Base-by-base conservation (phyloP, 495 filamentous ascomycete species). In the Lophium mytilinum region DNA sequence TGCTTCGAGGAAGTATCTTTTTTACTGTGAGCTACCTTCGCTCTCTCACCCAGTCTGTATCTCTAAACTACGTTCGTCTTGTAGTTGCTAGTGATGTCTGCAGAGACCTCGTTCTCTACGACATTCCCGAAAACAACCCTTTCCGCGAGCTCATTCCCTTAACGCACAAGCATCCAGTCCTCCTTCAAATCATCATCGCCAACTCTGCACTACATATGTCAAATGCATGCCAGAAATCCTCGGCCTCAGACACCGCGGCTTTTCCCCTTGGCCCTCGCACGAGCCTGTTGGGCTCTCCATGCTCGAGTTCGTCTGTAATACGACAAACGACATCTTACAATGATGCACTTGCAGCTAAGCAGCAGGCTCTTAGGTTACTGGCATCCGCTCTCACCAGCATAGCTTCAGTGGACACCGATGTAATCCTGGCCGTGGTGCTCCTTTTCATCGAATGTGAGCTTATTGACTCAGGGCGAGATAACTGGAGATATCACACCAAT, bases 151-250 rank as follows among this genome's bases (percentile, higher is more conserved):
- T 64, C 1, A 58, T 64, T 15, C 62, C 62, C 12, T 53, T 53
- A 11, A 54, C 45, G 1, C 33, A 42, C 36, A 39, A 35, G 5
- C 34, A 54, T 40, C 62, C 62, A 9, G 12, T 61, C 7, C 58
- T 64, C 7, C 57, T 60, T 37, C 57, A 64, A 24, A 46, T 64
- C 36, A 64, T 64, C 4, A 17, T 64, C 3, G 62, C 62, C 5
- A 64, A 64, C 21, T 57, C 62, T 11, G 62, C 62, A 51, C 55
- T 57, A 47, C 62, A 64, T 35, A 45, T 64, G 37, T 56, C 40
- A 49, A 64, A 64, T 42, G 37, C 61, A 9, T 50, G 57, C 9
- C 37, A 41, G 9, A 48, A 60, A 3, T 49, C 53, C n/a, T n/a
- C n/a, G n/a, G n/a, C n/a, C n/a, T n/a, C n/a, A n/a, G n/a, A n/a